Base-by-base conservation (phyloP, 1,139 yeast genomes). In the Yamadazyma atmosphaerica region DNA sequence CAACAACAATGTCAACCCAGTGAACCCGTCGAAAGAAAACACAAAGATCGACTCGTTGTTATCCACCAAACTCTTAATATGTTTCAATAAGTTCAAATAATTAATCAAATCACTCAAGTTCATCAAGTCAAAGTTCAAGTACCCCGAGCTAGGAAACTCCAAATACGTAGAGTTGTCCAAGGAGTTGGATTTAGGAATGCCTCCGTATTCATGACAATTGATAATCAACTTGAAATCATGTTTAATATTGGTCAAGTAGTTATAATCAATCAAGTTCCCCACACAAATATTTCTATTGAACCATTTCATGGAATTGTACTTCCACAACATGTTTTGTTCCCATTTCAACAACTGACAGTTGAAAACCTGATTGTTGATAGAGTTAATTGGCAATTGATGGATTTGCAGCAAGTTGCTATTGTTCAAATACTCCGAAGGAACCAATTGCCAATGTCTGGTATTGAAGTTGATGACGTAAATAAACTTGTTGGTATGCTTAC, bases 11-110 rank as follows among this genome's bases (percentile, higher is more conserved):
- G 71, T 59, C 27, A 64, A 53, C 1, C 73, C 73, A 11, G 75
- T 67, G 43, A 65, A 69, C 0, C 75, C 74, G 45, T 69, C 75
- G 43, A 59, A 62, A 2, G 63, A 63, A 40, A 63, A 67, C 4
- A 67, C 49, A 38, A 67, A 65, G 2, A 65, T 55, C 24, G 61
- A 54, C 36, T 53, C 41, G 4, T 16, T 19, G 33, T 56, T 52
- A 34, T 49, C 41, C 14, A 54, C 46, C 24, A 59, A 47, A n/a
- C 50, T 37, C 32, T 63, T 53, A 25, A 68, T 51, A 29, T 64
- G 47, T 40, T 62, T 65, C 34, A 68, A 51, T 10, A 63, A 48
- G 42, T 68, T 68, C 46, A 68, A 54, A 33, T 52, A 56, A 18
- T 61, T 53, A 14, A 68, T 49, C 13, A 61, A 43, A 29, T 65